phyloP scores from a whole-genome alignment of 2,329 filamentous ascomycete genomes.

The Ceratocystis diversiconidia region DNA sequence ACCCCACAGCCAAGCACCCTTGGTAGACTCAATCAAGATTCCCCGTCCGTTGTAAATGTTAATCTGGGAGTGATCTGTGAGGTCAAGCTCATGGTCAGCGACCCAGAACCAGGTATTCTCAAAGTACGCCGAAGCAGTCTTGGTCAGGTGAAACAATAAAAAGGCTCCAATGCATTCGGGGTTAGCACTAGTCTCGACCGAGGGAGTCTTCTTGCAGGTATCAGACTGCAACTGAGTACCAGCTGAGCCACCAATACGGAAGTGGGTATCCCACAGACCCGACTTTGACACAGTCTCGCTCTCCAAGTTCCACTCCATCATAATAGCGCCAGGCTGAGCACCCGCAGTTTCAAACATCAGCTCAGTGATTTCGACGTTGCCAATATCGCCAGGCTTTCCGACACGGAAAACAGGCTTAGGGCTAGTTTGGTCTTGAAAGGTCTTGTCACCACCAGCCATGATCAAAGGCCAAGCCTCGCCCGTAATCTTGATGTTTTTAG shows the following conservation, averaged over 20 bases:
- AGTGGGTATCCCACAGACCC: conserved; percentile 91
- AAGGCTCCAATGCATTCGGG: conserved; percentile 60
- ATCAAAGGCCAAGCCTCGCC: conserved; percentile 87
- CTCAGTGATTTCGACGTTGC: conserved; percentile 76
- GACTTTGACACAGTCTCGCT: conserved; percentile 51
- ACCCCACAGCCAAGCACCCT: conserved; percentile 69
- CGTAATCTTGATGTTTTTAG: conserved; percentile 70
- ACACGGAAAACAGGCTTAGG: conserved; percentile 78
- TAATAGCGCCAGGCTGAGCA: conserved; percentile 69
- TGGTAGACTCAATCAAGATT: conserved; percentile 58
- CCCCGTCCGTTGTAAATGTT: conserved; percentile 82
- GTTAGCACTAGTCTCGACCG: conserved; percentile 45
- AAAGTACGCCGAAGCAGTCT: conserved; percentile 55
- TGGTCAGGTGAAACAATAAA: conserved; percentile 50
- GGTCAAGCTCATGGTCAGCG: conserved; percentile 78
- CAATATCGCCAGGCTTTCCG: conserved; percentile 60
- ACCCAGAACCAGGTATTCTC: conserved; percentile 91
- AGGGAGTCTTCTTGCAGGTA: conserved; percentile 64
- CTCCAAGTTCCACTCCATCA: conserved; percentile 82
- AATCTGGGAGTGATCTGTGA: conserved; percentile 58
- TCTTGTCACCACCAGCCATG: conserved; percentile 57
- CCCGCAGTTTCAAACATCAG: conserved; percentile 75
- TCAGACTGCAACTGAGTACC: conserved; percentile 72
- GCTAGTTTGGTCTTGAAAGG: conserved; percentile 60
- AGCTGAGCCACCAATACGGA: conserved; percentile 75